Evolutionary conservation across 2,329 filamentous ascomycete species (phyloP), one percentile per base, ranked within the genome.

Genomic region (Meredithiella fracta): DNA sequence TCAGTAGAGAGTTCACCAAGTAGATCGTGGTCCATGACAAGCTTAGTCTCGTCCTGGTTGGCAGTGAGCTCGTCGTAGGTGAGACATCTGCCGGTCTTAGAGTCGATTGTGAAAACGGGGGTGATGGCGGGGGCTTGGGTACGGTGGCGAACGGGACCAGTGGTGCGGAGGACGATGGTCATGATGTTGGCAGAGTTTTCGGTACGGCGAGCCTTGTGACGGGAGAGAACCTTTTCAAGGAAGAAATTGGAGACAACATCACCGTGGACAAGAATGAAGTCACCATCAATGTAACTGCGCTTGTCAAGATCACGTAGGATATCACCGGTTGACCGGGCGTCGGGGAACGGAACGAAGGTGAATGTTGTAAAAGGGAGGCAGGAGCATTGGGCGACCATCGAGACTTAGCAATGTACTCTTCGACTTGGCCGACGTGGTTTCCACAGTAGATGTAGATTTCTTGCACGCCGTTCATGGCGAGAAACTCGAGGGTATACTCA

Each of bases 401-500:
- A 1, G 92, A 96, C 15, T 76, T 74, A 64, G 82, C 78, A 63
- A 98, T 82, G 67, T 97, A 94, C 61, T 80, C 77, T 70, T 97
- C 90, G 56, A 98, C 79, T 66, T 89, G 80, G 58, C 92, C 84
- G 29, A 85, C 85, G 67, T 96, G 89, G 26, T 87, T 82, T 59
- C 88, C 86, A 63, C 85, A 91, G 71, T 96, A 97, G 58, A 98
- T 78, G 67, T 86, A 94, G 55, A 97, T 85, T 61, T 96, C 87
- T 63, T 92, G 82, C n/a, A 97, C 89, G 58, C 90, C 89, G 58
- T 92, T 89, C 76, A 91, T 91, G 61, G 89, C 89, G 0, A 98
- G 81, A 64, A 95, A 97, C 66, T 97, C 90, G 64, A 97, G 82
- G 3, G 91, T 97, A 68, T 98, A 97, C 69, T 98, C 92, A 70